Evolutionary conservation across 371 early-diverging fungal genomes (phyloP), one percentile per base, ranked within the genome.

Genomic region (Lichtheimia ornata): DNA sequence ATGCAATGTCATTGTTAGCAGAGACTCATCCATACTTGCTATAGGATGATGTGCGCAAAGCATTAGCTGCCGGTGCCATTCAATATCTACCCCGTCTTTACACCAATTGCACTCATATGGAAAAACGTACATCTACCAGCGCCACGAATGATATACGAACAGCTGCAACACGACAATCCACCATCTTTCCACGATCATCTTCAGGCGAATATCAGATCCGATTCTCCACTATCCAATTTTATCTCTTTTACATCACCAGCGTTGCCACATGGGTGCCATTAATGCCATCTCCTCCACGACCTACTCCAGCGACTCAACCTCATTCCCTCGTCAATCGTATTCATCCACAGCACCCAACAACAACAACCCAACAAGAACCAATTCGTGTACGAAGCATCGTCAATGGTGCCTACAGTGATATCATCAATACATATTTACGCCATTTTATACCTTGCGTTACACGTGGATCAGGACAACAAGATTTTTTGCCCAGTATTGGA

Each of bases 211-310:
- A 70, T 50, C 54, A 58, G 17, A 65, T 77, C 43, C 59, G 52
- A 42, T 66, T 77, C 53, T 74, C 68, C 17, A 70, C 66, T 61
- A 53, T 74, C 14, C 78, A 77, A 42, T 74, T 77, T 25, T 77
- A 70, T 44, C 56, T 77, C 5, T 73, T 66, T 43, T 70, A 77
- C 20, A 56, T 70, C 27, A 49, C 63, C 18, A 67, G 61, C 35
- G 65, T 66, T 30, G 43, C 25, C 14, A 53, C 53, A 17, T 41
- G 22, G 6, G 30, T 7, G 2, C 41, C 59, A 45, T 43, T 45
- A 53, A 7, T 24, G 30, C 18, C 25, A 12, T 12, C 45, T 41
- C 25, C 18, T 30, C 27, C 13, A 25, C 17, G 50, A 50, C 42
- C 47, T 42, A 14, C 30, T 5, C 58, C 50, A 47, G 22, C 11